Evolutionary conservation across 164 flowering plant species (phyloP).

Genomic region (Aristolochia fimbriata): DNA sequence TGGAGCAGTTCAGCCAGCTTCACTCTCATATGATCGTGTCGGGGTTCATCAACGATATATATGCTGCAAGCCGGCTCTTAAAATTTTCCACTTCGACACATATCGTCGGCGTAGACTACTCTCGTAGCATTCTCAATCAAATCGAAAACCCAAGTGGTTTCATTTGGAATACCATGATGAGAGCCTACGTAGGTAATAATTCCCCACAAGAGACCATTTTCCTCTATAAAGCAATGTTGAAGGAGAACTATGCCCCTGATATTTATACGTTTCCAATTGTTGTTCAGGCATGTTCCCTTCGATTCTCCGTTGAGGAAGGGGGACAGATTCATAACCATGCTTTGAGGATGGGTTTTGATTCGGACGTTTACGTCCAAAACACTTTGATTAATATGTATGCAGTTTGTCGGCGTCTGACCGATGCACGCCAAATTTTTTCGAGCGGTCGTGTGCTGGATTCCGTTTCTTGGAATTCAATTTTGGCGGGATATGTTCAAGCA

Average conservation of each 20-base stretch:
- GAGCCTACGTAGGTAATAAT: conserved; percentile 14
- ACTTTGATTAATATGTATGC: conserved; percentile 32
- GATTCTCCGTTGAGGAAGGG: conserved; percentile 19
- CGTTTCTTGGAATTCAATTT: conserved; percentile 36
- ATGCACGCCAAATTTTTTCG: conserved; percentile 30
- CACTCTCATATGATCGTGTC: conserved; percentile 28
- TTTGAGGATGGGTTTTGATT: conserved; percentile 28
- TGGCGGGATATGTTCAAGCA: conserved; percentile 29
- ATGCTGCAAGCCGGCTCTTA: conserved; percentile 31
- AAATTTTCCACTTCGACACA: conserved; percentile 21
- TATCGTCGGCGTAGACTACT: conserved; percentile 17
- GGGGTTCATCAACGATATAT: conserved; percentile 28
- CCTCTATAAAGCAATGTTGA: conserved; percentile 27
- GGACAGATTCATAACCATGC: conserved; percentile 29
- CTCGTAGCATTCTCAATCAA: conserved; percentile 18
- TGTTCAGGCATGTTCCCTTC: conserved; percentile 19
- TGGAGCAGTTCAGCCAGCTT: conserved; percentile 25
- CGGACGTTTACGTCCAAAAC: conserved; percentile 31
- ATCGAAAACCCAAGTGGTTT: conserved; percentile 25
- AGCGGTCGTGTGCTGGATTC: conserved; percentile 18
- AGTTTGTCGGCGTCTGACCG: conserved; percentile 22
- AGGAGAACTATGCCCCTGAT: conserved; percentile 16
- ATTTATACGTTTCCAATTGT: conserved; percentile 29
- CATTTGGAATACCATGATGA: conserved; percentile 35
- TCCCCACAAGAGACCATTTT: conserved; percentile 6